phyloP scores from a whole-genome alignment of 169 alveolate species.

The Neospora caninum region DNA sequence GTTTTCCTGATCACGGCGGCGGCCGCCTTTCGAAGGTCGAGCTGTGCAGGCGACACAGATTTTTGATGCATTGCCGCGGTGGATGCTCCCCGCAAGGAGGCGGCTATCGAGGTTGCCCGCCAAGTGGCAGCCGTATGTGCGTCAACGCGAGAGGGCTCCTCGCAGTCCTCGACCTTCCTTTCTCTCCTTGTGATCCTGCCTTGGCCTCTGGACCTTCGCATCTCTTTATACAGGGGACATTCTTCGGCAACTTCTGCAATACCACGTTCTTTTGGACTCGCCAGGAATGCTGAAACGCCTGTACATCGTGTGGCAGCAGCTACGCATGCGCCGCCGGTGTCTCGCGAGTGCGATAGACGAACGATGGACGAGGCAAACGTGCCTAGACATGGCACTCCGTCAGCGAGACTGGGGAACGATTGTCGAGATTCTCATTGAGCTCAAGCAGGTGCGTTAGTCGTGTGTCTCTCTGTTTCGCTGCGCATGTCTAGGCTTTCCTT shows the following conservation, averaged over 20 bases:
- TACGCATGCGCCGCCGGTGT: conserved; percentile 2
- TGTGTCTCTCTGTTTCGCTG: not conserved
- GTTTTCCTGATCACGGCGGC: too few species aligned
- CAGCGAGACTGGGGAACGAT: conserved; percentile 47
- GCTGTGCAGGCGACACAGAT: too few species aligned
- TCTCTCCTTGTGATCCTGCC: too few species aligned
- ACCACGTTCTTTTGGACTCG: conserved; percentile 66
- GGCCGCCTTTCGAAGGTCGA: too few species aligned
- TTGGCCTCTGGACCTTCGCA: too few species aligned
- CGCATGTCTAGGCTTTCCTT: not conserved
- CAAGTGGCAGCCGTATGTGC: too few species aligned
- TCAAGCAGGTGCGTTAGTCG: conserved; percentile 45
- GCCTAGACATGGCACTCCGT: conserved; percentile 57
- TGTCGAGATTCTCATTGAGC: conserved; percentile 51
- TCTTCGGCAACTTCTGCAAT: conserved; percentile 76
- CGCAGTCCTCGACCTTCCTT: too few species aligned
- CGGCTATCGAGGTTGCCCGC: too few species aligned
- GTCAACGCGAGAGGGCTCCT: too few species aligned
- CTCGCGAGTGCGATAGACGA: conserved; percentile 11
- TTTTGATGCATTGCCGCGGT: too few species aligned
- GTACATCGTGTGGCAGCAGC: conserved; percentile 32
- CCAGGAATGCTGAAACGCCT: conserved; percentile 34
- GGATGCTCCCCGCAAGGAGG: too few species aligned
- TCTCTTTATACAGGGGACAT: conserved; percentile 47
- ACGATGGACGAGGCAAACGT: conserved; percentile 47